Evolutionary conservation across 805 yeast genomes (phyloP).

Genomic region (Yarrowia hollandica): DNA sequence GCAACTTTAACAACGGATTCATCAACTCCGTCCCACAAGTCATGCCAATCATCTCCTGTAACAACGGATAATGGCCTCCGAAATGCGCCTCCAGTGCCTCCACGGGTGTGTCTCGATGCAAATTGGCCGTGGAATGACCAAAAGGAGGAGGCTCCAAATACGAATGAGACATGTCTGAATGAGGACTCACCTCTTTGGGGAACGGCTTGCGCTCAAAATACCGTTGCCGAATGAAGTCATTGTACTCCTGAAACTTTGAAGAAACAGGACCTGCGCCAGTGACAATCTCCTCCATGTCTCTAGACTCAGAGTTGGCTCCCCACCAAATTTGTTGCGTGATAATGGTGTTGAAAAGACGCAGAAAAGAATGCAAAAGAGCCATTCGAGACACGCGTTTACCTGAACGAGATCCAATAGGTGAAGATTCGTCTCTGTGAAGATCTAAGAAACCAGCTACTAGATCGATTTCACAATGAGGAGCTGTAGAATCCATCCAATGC

Average conservation of each 20-base stretch:
- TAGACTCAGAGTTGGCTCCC: neutral
- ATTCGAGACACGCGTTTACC: neutral
- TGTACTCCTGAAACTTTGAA: constrained; percentile 9
- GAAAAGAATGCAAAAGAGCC: neutral
- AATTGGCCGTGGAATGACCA: neutral
- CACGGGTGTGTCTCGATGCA: neutral
- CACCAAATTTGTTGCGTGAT: constrained; percentile 16
- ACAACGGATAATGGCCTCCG: neutral
- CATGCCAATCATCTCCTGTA: constrained; percentile 9
- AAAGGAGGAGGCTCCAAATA: neutral
- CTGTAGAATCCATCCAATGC: constrained; percentile 10
- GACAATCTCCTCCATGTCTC: constrained; percentile 20
- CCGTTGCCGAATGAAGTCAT: neutral
- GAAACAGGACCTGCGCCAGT: constrained; percentile 19
- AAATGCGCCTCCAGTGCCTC: neutral
- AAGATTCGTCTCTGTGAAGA: neutral
- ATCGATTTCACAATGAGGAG: constrained; percentile 8
- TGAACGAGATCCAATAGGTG: too few species aligned
- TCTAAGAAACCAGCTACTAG: neutral
- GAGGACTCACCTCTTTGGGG: neutral
- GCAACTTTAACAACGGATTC: constrained; percentile 1
- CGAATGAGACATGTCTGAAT: neutral
- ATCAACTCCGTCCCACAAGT: constrained; percentile 14
- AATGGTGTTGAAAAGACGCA: neutral
- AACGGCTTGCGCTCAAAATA: constrained; percentile 10